Conservation (phyloP, 2,329 filamentous ascomycete genomes). For the Microascus cirrosus region DNA sequence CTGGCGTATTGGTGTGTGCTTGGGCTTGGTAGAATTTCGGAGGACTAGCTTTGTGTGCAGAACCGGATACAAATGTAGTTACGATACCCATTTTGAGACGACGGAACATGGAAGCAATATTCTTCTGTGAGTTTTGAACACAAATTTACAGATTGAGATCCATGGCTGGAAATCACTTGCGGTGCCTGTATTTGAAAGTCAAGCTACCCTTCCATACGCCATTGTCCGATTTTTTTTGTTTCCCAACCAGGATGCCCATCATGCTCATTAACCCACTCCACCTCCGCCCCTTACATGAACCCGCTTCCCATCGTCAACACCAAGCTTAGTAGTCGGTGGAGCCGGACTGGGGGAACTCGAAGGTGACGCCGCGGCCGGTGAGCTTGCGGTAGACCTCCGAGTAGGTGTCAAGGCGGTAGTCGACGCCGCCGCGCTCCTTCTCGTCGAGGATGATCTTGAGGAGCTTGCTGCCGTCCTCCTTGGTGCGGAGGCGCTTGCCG, state of each 20-base stretch:
- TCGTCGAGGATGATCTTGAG: conserved; percentile 99
- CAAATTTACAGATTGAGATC: conserved; percentile 8
- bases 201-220: conserved; percentile 7
- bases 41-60: conserved; percentile 18
- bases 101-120: background rate
- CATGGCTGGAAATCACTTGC: conserved; percentile 11
- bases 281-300: background rate
- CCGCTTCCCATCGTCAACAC: background rate
- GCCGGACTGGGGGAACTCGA: conserved; percentile 91
- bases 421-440: conserved; percentile 99
- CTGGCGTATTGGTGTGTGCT: conserved; percentile 94
- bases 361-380: conserved; percentile 91
- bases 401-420: conserved; percentile 99
- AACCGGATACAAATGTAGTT: conserved; percentile 5
- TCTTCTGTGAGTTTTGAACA: background rate
- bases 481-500: conserved; percentile 96
- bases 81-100: conserved; percentile 26
- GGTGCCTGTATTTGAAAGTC: conserved; percentile 8
- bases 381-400: conserved; percentile 98
- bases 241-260: conserved; percentile 19
- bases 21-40: conserved; percentile 69
- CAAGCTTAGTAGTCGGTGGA: conserved; percentile 67
- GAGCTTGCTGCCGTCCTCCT: conserved; percentile 96
- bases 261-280: background rate
- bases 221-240: conserved; percentile 12